Evolutionary conservation across 441 rosid species (phyloP).

Genomic region (Macaranga tanarius): DNA sequence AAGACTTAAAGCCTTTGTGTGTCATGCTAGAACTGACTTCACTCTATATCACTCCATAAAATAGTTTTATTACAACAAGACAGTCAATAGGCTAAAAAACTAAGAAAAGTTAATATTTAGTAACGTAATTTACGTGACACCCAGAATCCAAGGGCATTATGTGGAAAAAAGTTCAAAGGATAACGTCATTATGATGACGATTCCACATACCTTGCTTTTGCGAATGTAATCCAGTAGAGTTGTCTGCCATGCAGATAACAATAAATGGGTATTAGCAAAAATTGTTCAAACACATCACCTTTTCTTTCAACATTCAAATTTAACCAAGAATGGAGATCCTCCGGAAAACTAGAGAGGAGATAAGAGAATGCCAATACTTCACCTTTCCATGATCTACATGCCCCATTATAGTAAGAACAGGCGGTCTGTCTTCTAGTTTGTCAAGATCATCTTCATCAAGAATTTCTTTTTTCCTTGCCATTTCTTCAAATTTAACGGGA

Average conservation of each 20-base stretch:
- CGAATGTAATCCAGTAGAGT: constrained; percentile 92
- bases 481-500: constrained; percentile 74
- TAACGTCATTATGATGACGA: constrained; percentile 19
- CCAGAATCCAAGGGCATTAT: constrained; percentile 3
- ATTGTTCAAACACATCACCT: background rate
- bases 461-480: constrained; percentile 85
- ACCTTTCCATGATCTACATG: constrained; percentile 99
- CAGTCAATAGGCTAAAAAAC: background rate
- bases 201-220: constrained; percentile 76
- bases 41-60: background rate
- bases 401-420: constrained; percentile 99
- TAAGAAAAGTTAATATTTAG: constrained; percentile 12
- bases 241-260: constrained; percentile 59
- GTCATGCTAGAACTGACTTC: constrained; percentile 20
- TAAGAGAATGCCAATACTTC: constrained; percentile 19
- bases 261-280: constrained; percentile 35
- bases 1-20: constrained; percentile 4
- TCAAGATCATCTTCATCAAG: constrained; percentile 86
- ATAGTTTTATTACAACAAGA: background rate
- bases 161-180: constrained; percentile 16
- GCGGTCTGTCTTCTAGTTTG: constrained; percentile 88
- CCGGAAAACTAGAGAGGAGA: background rate
- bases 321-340: constrained; percentile 1
- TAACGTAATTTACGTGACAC: constrained; percentile 2
- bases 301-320: constrained; percentile 15